Percentiles rank a stretch among this genome's conserved stretches.
These are phyloP conservation scores for Lactarius akahatsu DNA, from an alignment of 768 basidiomycete genomes.

Conservation along the genomic window DNA sequence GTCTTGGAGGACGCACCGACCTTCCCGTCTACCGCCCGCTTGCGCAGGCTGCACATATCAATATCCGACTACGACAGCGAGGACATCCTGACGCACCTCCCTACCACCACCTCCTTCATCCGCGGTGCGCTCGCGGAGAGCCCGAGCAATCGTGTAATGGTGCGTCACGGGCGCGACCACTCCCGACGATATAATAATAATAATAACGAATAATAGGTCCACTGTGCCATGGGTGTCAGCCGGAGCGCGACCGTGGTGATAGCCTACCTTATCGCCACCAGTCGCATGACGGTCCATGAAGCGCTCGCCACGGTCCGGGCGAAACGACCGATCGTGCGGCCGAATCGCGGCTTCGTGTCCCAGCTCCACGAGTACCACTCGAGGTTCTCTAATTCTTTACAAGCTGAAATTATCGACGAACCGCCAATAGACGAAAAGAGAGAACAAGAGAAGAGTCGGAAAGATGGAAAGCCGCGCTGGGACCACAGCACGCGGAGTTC, in stretches of 20 bases:
- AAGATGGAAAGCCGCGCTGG: not conserved
- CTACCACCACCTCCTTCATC: slow-evolving; percentile 54
- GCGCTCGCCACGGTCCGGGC: slow-evolving; percentile 32
- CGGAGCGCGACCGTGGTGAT: slow-evolving; percentile 74
- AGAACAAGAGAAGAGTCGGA: not conserved
- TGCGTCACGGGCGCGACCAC: slow-evolving; percentile 35
- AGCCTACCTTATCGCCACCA: slow-evolving; percentile 51
- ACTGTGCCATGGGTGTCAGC: slow-evolving; percentile 74
- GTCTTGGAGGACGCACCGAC: slow-evolving; percentile 53
- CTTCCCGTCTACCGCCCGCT: slow-evolving; percentile 40
- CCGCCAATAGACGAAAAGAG: not conserved
- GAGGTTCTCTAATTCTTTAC: slow-evolving; percentile 9
- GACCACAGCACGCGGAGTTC: not conserved
- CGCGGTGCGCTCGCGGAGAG: slow-evolving; percentile 46
- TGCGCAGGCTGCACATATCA: slow-evolving; percentile 53
- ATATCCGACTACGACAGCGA: slow-evolving; percentile 43
- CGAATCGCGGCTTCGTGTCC: slow-evolving; percentile 37
- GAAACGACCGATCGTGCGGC: slow-evolving; percentile 33
- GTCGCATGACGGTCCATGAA: slow-evolving; percentile 32
- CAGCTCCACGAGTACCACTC: slow-evolving; percentile 34
- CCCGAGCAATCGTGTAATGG: slow-evolving; percentile 48
- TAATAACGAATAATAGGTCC: slow-evolving; percentile 50
- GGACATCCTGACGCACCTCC: slow-evolving; percentile 49
- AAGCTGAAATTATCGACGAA: slow-evolving; percentile 4
- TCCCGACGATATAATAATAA: not conserved